Percentiles rank a stretch among this genome's conserved stretches.
phyloP scores from a whole-genome alignment of 805 yeast genomes.

The Helenozyma baotianmanensis region DNA sequence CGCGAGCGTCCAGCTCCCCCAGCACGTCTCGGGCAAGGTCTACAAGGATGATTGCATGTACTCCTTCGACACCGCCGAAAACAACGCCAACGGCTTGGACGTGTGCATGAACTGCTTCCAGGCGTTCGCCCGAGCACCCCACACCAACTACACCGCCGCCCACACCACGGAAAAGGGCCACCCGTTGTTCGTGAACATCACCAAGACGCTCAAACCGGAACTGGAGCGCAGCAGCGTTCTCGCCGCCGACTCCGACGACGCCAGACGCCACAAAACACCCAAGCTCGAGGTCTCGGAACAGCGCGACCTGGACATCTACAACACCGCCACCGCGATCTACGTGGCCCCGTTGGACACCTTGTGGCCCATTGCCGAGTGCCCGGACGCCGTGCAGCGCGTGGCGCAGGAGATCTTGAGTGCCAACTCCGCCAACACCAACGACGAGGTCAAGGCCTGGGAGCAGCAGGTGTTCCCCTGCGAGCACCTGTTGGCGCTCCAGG shows the following conservation, averaged over 20 bases:
- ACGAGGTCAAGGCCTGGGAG: conserved; percentile 89
- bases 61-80: conserved; percentile 67
- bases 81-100: conserved; percentile 54
- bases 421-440: conserved; percentile 52
- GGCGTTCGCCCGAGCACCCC: conserved; percentile 50
- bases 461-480: conserved; percentile 77
- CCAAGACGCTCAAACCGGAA: conserved; percentile 45
- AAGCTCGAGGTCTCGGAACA: conserved; percentile 66
- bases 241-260: conserved; percentile 20
- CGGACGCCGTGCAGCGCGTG: conserved; percentile 20
- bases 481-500: conserved; percentile 61
- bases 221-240: conserved; percentile 17
- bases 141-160: conserved; percentile 46
- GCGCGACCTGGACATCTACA: conserved; percentile 59
- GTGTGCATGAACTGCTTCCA: conserved; percentile 73
- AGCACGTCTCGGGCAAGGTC: conserved; percentile 32
- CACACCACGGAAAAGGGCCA: conserved; percentile 56
- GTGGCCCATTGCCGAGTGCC: conserved; percentile 19
- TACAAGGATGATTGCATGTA: conserved; percentile 89
- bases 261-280: conserved; percentile 42
- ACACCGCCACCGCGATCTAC: conserved; percentile 40
- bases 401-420: conserved; percentile 49
- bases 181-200: conserved; percentile 54
- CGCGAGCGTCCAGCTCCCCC: conserved; percentile 16
- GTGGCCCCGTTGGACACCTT: conserved; percentile 27